Conservation (phyloP, 768 basidiomycete species). For the Pholiota microspora region DNA sequence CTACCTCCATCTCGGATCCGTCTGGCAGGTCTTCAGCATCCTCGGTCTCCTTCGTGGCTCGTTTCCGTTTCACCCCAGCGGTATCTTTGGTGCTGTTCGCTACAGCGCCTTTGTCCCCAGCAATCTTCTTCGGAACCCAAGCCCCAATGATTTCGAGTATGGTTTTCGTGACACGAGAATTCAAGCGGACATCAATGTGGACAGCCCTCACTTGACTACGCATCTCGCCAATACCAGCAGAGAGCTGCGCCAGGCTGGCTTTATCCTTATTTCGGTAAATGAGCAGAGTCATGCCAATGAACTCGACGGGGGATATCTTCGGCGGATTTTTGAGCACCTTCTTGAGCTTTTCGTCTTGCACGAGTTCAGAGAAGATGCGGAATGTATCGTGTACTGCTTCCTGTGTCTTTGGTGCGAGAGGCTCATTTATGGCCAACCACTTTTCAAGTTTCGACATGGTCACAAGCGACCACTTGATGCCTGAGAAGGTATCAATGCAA, state of each 20-base stretch:
- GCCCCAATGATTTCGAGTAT: slow-evolving; percentile 52
- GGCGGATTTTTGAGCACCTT: slow-evolving; percentile 35
- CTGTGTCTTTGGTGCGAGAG: slow-evolving; percentile 29
- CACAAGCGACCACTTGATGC: slow-evolving; percentile 15
- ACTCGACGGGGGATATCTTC: slow-evolving; percentile 69
- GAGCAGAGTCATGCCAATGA: slow-evolving; percentile 54
- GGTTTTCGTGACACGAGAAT: slow-evolving; percentile 51
- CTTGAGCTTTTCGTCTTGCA: slow-evolving; percentile 31
- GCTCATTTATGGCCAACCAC: slow-evolving; percentile 41
- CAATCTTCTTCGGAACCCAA: slow-evolving; percentile 14
- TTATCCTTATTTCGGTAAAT: slow-evolving; percentile 47
- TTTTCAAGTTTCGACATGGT: slow-evolving; percentile 41
- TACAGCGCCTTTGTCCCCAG: slow-evolving; percentile 7
- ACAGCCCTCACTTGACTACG: slow-evolving; percentile 47
- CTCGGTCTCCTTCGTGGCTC: slow-evolving; percentile 19
- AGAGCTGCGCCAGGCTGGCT: slow-evolving; percentile 37
- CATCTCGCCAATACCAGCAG: slow-evolving; percentile 47
- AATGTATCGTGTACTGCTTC: slow-evolving; percentile 40
- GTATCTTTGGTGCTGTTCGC: background rate
- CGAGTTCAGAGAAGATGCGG: slow-evolving; percentile 44
- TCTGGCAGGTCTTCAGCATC: slow-evolving; percentile 7
- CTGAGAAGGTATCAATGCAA: slow-evolving; percentile 41
- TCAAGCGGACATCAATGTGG: slow-evolving; percentile 69
- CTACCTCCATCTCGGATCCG: slow-evolving; percentile 8
- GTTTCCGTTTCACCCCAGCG: slow-evolving; percentile 19